Conservation (phyloP, 1,284 basidiomycete genomes). For the Leccinum fallax region DNA sequence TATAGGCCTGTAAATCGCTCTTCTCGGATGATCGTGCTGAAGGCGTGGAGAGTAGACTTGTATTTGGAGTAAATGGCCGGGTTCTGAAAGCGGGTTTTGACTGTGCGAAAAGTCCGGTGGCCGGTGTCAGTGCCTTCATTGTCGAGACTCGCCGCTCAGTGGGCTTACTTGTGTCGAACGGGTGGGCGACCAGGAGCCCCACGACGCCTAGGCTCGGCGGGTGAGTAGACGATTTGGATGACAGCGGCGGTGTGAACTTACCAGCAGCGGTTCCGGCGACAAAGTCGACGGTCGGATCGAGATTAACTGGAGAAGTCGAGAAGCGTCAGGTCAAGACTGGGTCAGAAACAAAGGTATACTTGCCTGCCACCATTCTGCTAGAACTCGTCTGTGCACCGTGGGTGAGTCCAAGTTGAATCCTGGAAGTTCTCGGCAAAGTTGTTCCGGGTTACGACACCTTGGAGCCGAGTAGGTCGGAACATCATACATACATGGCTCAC, state of each 20-base stretch:
- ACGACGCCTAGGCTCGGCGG: constrained; percentile 50
- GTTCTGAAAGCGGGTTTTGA: constrained; percentile 77
- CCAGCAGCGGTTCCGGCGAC: constrained; percentile 74
- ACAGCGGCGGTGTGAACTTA: constrained; percentile 12
- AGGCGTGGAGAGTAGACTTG: constrained; percentile 59
- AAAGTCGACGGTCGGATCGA: constrained; percentile 64
- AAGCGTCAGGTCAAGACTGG: not conserved
- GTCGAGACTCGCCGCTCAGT: not conserved
- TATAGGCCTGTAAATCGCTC: constrained; percentile 68
- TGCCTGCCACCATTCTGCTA: no score
- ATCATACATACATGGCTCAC: constrained; percentile 11
- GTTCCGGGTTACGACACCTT: no score
- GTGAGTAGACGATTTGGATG: not conserved
- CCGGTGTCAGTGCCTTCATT: not conserved
- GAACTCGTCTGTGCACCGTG: no score
- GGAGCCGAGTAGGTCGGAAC: no score
- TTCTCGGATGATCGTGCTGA: constrained; percentile 65
- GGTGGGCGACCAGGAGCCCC: constrained; percentile 66
- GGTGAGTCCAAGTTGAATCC: no score
- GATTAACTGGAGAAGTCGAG: constrained; percentile 21
- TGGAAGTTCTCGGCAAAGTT: no score
- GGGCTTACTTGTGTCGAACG: constrained; percentile 69
- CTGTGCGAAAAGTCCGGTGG: constrained; percentile 38
- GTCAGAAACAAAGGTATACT: no score
- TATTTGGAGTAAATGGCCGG: constrained; percentile 58